Evolutionary conservation across 257 asterid species (phyloP), one percentile per base, ranked within the genome.

Genomic region (Mitragyna speciosa): DNA sequence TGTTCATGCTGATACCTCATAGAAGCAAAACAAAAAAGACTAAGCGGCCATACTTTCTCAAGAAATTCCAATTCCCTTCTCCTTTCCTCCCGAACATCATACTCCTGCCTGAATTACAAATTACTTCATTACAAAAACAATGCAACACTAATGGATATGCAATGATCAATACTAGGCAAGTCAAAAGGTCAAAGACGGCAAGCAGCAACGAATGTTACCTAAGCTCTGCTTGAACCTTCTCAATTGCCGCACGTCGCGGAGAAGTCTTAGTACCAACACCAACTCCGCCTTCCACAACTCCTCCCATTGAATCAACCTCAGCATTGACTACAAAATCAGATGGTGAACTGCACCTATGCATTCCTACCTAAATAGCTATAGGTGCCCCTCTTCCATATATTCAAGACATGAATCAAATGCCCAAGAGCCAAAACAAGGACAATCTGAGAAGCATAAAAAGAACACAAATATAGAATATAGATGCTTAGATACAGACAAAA

Each of bases 301-400:
- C 97, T 79, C 94, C 98, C 98, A 94, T 94, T 82, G 95, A 93
- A 90, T 89, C 97, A 87, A 88, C 92, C 85, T 90, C 94, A 86
- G 97, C 93, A 90, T 91, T 85, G 92, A 91, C 97, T 92, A 89
- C 41, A 79, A 85, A 89, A 87, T 79, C 88, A 90, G 91, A 84
- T 78, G 88, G 88, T 82, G 93, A 82, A 85, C 85, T 84, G 89
- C 91, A 91, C 88, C 94, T 96, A 90, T 87, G 91, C 93, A 91
- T 90, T 80, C 88, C 94, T 72, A 78, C 83, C 83, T 84, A 81
- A 80, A 80, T 70, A 81, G 86, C 89, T 85, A 87, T 75, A 54
- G 58, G 79, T 85, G 76, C 78, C 82, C 84, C 78, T 79, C 80
- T 78, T 69, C 91, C 93, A 90, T 91, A 52, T 82, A 79, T 80